Evolutionary conservation across 1,284 basidiomycete genomes (phyloP).

Genomic region (Sporisorium exsertum): DNA sequence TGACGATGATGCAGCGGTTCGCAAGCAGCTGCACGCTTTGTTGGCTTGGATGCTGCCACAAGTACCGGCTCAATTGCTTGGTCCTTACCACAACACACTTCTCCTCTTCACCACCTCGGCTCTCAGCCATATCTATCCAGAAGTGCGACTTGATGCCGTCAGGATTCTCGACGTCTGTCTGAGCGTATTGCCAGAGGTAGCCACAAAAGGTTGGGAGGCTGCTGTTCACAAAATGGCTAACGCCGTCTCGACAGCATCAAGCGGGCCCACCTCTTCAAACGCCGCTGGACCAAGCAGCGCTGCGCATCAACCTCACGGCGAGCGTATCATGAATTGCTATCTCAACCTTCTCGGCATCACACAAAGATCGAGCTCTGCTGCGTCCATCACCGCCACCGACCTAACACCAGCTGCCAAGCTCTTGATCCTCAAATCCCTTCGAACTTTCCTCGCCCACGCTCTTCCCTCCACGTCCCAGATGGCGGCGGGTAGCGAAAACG

Average conservation of each 20-base stretch:
- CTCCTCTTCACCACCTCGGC: slow-evolving; percentile 87
- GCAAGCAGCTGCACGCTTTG: slow-evolving; percentile 71
- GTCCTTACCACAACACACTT: slow-evolving; percentile 80
- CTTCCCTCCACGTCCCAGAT: slow-evolving; percentile 11
- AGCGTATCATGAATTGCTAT: slow-evolving; percentile 58
- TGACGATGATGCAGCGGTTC: slow-evolving; percentile 74
- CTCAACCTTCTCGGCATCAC: slow-evolving; percentile 62
- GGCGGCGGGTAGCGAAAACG: not conserved
- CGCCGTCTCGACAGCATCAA: slow-evolving; percentile 17
- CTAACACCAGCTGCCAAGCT: slow-evolving; percentile 42
- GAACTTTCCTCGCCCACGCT: slow-evolving; percentile 30
- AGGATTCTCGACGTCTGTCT: slow-evolving; percentile 84
- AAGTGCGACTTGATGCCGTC: slow-evolving; percentile 89
- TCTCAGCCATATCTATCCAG: slow-evolving; percentile 93
- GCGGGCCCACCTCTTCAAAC: not conserved
- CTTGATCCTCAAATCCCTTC: slow-evolving; percentile 39
- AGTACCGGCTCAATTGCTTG: slow-evolving; percentile 74
- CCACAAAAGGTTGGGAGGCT: slow-evolving; percentile 54
- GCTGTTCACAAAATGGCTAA: slow-evolving; percentile 32
- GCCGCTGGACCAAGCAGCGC: slow-evolving; percentile 21
- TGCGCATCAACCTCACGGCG: slow-evolving; percentile 47
- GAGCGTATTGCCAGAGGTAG: slow-evolving; percentile 76
- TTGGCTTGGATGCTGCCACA: slow-evolving; percentile 80
- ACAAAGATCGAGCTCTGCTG: slow-evolving; percentile 24
- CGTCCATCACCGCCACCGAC: slow-evolving; percentile 38